Evolutionary conservation across 2,329 filamentous ascomycete genomes (phyloP), one percentile per base, ranked within the genome.

Genomic region (Chaetothyriales sp.): DNA sequence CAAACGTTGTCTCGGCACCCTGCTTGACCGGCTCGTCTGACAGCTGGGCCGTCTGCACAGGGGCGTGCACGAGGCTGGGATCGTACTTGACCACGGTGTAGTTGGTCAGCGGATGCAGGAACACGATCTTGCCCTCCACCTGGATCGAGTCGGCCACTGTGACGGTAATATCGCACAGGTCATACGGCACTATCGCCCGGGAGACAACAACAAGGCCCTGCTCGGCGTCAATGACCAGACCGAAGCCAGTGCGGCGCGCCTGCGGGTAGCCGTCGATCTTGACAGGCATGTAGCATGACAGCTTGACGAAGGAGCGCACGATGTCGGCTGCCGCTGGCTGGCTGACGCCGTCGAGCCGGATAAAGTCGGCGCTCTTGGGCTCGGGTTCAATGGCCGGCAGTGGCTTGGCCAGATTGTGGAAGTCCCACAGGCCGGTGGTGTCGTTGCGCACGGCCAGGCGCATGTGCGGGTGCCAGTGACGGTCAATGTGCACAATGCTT

Each of bases 191-290:
- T 56, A 95, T 87, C 1, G 93, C 90, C 63, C 92, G 75, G 1
- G 92, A 96, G 50, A 96, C 90, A 53, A 96, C 78, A 5, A 98
- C 92, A 18, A 98, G 75, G 18, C 92, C 92, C 70, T 95, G 90
- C 54, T 93, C 87, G 0, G 93, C 92, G 67, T 98, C 92, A 55
- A 98, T 86, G n/a, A 98, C 90, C 39, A 98, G 72, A 42, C 92
- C 92, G 74, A 95, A 95, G 0, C 92, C 92, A 70, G 88, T 92
- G 69, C 94, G 92, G 47, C 88, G 78, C 58, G 92, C 87, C 66
- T 92, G 86, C 5, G 92, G 93, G 65, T 95, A 98, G n/a, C 92
- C 92, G 65, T 98, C 92, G 8, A 98, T 77, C 73, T 96, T 96
- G 55, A 98, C 73, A 0, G 92, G 92, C 83, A 98, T 90, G 20